Base-by-base conservation (phyloP, 2,329 filamentous ascomycete genomes). In the Pezicula neosporulosa region DNA sequence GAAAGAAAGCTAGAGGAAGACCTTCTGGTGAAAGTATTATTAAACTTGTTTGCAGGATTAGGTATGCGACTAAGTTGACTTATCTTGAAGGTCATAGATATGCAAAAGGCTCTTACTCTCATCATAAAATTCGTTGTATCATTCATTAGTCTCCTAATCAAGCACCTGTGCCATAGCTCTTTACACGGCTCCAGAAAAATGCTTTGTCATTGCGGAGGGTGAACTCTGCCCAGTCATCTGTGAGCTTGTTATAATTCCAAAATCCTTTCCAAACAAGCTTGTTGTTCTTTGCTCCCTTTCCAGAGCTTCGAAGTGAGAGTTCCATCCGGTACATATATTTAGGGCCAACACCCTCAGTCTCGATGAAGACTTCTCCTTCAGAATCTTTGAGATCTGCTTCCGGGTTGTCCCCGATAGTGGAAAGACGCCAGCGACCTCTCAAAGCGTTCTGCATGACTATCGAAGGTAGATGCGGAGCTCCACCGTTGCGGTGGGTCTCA, bases 161-260 rank as follows among this genome's bases (percentile, higher is more conserved):
- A 55, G 72, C 75, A 18, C 75, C 75, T 49, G 70, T 61, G 0
- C 81, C 81, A 56, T 85, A 86, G 56, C 81, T 83, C 68, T 74
- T 79, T 4, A 88, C 84, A 12, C 84, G 73, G 62, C 83, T 87
- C 59, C 86, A 88, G 63, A 85, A 82, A 63, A 81, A 87, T 0
- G 83, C 76, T 67, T 83, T 85, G 51, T 84, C 76, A 58, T 86
- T 81, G 66, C 77, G 80, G 37, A 84, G 68, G 13, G 71, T 68
- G 69, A 97, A 97, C 70, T 89, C 87, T 4, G 78, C 89, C 88
- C 89, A 94, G 69, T 97, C 92, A 66, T 96, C 91, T 7, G 90
- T 96, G 63, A 96, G 69, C 60, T 82, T 81, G 66, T 97, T 96
- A 66, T 95, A 93, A 72, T 86, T 93, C 82, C 90, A 96, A 66